Evolutionary conservation across 1,139 yeast species (phyloP), one percentile per base, ranked within the genome.

Genomic region (Debaryomyces psychrophilus): DNA sequence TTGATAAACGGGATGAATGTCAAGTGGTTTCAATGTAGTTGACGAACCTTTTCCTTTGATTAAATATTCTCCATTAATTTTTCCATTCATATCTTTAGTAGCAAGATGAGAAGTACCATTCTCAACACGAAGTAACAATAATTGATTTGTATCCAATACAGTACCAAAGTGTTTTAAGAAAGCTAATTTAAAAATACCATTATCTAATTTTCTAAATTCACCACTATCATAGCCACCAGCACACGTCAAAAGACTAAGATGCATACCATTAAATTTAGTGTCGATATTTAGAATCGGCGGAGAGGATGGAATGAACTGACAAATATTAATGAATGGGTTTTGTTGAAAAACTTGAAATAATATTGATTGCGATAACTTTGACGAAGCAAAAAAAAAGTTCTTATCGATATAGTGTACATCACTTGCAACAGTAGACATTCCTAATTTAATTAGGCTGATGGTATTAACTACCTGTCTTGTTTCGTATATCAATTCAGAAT

Each of bases 221-320:
- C 77, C 73, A 34, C 70, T 64, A 18, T 66, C 63, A 49, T 67
- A 64, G 2, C 77, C 74, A 20, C 79, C 78, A 48, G 68, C 76
- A 44, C 74, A 67, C 3, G 66, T 50, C 23, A 64, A 54, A 8
- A 72, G 15, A n/a, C 55, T 55, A 2, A 46, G 35, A 5, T 25
- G 14, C 18, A 45, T 45, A 2, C 45, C 46, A 2, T 43, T 43
- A 4, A 23, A 17, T 6, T 38, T 35, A 2, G 51, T 33, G 17
- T 57, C 56, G 11, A 72, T 49, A 47, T 67, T 70, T 17, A 74
- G 47, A 1, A 75, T 53, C 1, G 79, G 79, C 3, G 77, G 73
- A 3, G 73, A 58, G 4, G 73, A 61, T 1, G 60, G 53, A 9
- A 65, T 44, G 31, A 54, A 56, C 18, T 53, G 43, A n/a, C 51